A percentile compares a stretch with the other conserved stretches of the same genome.
phyloP scores from a whole-genome alignment of 2,329 filamentous ascomycete genomes.

The Claviceps purpurea region DNA sequence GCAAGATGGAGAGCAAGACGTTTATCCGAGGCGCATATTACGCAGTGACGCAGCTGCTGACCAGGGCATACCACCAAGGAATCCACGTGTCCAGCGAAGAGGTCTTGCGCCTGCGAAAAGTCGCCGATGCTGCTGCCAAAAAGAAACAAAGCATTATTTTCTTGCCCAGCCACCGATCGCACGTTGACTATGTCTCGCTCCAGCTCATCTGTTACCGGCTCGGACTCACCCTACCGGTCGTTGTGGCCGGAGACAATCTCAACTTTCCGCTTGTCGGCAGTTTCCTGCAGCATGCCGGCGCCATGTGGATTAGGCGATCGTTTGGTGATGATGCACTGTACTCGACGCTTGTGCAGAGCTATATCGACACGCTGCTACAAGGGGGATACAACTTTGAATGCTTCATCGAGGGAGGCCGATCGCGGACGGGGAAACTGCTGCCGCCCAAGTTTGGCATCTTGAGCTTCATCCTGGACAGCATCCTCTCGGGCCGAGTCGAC shows the following conservation, averaged over 20 bases:
- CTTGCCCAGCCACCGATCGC: conserved; percentile 83
- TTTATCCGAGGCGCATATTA: conserved; percentile 94
- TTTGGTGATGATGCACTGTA: conserved; percentile 91
- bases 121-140: conserved; percentile 68
- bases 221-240: conserved; percentile 75
- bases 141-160: conserved; percentile 96
- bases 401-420: conserved; percentile 91
- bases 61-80: conserved; percentile 88
- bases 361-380: conserved; percentile 84
- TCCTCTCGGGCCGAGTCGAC: conserved; percentile 74
- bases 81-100: conserved; percentile 96
- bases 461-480: conserved; percentile 78
- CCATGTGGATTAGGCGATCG: conserved; percentile 88
- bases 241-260: conserved; percentile 90
- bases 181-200: conserved; percentile 90
- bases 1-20: conserved; percentile 90
- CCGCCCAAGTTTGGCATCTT: conserved; percentile 94
- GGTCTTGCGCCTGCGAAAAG: conserved; percentile 65
- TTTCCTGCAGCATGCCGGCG: conserved; percentile 90
- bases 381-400: conserved; percentile 92
- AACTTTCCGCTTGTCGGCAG: conserved; percentile 84
- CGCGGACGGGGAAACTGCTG: conserved; percentile 82
- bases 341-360: conserved; percentile 83
- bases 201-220: conserved; percentile 93
- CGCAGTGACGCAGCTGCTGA: conserved; percentile 71